These are phyloP conservation scores for Viridothelium virens DNA, from an alignment of 495 filamentous ascomycete genomes.

Conservation along the genomic window DNA sequence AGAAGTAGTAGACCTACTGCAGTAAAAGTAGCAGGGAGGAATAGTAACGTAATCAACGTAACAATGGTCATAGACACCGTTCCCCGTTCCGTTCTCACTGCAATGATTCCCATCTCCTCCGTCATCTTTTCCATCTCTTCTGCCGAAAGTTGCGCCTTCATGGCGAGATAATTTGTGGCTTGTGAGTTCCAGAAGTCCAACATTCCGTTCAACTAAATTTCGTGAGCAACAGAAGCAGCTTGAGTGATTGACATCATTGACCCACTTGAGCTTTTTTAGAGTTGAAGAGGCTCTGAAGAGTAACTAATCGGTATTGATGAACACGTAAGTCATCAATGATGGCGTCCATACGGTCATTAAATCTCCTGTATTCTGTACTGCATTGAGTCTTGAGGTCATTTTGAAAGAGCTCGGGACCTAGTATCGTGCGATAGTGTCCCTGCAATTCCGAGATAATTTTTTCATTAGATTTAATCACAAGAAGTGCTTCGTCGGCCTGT, in stretches of 20 bases:
- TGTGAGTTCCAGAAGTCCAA: not conserved
- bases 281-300: not conserved
- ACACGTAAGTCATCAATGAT: not conserved
- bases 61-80: conserved; percentile 39
- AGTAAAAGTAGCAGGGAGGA: conserved; percentile 42
- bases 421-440: not conserved
- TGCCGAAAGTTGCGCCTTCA: conserved; percentile 1
- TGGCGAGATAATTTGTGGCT: not conserved
- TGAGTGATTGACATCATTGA: not conserved
- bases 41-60: conserved; percentile 39
- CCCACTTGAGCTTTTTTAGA: not conserved
- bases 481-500: not conserved
- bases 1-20: conserved; percentile 30
- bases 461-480: not conserved
- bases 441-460: not conserved
- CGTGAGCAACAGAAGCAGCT: too few species aligned
- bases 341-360: not conserved
- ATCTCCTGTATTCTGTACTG: not conserved
- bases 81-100: conserved; percentile 35
- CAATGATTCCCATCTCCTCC: conserved; percentile 24
- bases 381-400: not conserved
- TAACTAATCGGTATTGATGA: not conserved
- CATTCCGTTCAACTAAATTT: conserved; percentile 7
- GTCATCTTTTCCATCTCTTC: conserved; percentile 14
- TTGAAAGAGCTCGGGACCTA: not conserved